Conservation (phyloP, 2,329 filamentous ascomycete species). For the Fusarium pininemorale region DNA sequence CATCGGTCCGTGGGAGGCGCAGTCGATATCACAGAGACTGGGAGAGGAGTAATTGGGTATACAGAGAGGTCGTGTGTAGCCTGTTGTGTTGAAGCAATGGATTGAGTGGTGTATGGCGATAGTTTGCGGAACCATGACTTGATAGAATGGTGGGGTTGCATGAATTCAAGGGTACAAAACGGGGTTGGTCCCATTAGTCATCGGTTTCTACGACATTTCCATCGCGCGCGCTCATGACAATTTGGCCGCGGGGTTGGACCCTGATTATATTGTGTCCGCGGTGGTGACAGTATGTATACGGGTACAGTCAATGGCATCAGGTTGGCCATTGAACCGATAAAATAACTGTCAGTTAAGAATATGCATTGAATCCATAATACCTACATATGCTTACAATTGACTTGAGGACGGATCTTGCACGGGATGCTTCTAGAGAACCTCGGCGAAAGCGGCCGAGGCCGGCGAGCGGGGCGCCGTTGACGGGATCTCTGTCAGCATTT, state of each 20-base stretch:
- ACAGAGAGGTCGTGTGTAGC: conserved; percentile 7
- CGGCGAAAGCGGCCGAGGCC: conserved; percentile 36
- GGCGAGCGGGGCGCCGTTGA: conserved; percentile 24
- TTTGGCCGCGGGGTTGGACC: not conserved
- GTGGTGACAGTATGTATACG: not conserved
- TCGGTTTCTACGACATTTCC: conserved; percentile 17
- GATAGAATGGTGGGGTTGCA: conserved; percentile 35
- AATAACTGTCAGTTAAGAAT: too few relatives aligned
- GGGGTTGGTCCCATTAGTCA: conserved; percentile 35
- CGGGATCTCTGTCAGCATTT: conserved; percentile 33
- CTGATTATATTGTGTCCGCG: conserved; percentile 6
- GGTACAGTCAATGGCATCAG: not conserved
- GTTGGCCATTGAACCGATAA: not conserved
- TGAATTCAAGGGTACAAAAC: conserved; percentile 25
- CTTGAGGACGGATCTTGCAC: not conserved
- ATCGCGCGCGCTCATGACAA: conserved; percentile 30
- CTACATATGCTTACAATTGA: not conserved
- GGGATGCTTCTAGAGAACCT: conserved; percentile 24
- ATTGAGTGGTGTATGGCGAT: conserved; percentile 37
- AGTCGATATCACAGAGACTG: not conserved
- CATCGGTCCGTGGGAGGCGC: conserved; percentile 7
- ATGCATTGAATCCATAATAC: not conserved
- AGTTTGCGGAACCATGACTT: conserved; percentile 40
- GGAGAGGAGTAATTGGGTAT: not conserved
- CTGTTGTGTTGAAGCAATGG: conserved; percentile 9